phyloP scores from a whole-genome alignment of 306 rosid genomes.

The Vicia sativa region DNA sequence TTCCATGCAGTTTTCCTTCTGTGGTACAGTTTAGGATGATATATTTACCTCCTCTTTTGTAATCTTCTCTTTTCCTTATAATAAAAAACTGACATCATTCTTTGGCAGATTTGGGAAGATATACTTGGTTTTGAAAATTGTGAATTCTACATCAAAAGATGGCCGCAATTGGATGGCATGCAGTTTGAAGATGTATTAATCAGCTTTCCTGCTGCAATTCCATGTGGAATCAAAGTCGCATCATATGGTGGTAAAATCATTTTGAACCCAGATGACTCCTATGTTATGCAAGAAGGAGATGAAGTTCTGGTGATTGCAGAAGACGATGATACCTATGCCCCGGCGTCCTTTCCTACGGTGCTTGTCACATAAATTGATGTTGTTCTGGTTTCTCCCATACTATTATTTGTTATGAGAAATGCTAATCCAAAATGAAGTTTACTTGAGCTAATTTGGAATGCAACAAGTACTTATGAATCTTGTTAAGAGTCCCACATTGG shows the following conservation, averaged over 20 bases:
- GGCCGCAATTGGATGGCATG: constrained; percentile 85
- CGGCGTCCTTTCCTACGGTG: constrained; percentile 81
- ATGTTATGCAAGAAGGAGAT: constrained; percentile 83
- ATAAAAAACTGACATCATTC: constrained; percentile 27
- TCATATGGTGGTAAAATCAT: constrained; percentile 75
- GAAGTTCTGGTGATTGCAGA: constrained; percentile 90
- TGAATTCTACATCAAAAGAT: constrained; percentile 90
- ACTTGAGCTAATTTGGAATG: constrained; percentile 16
- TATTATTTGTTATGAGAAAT: constrained; percentile 29
- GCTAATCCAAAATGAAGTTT: constrained; percentile 14
- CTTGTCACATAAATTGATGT: constrained; percentile 40
- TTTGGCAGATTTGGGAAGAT: constrained; percentile 90
- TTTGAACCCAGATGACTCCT: constrained; percentile 82
- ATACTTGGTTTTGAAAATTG: constrained; percentile 95
- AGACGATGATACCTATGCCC: constrained; percentile 90
- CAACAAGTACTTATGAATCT: constrained; percentile 13
- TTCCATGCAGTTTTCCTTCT: background rate
- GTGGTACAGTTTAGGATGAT: constrained; percentile 26
- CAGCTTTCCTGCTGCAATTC: constrained; percentile 88
- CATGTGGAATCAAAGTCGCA: constrained; percentile 92
- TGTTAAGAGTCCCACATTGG: no score
- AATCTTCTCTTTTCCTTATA: constrained; percentile 3
- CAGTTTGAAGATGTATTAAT: constrained; percentile 75
- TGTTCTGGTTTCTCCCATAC: constrained; percentile 15
- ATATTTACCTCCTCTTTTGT: constrained; percentile 6